phyloP scores from a whole-genome alignment of 2,329 filamentous ascomycete genomes.

The Pseudogymnoascus destructans region DNA sequence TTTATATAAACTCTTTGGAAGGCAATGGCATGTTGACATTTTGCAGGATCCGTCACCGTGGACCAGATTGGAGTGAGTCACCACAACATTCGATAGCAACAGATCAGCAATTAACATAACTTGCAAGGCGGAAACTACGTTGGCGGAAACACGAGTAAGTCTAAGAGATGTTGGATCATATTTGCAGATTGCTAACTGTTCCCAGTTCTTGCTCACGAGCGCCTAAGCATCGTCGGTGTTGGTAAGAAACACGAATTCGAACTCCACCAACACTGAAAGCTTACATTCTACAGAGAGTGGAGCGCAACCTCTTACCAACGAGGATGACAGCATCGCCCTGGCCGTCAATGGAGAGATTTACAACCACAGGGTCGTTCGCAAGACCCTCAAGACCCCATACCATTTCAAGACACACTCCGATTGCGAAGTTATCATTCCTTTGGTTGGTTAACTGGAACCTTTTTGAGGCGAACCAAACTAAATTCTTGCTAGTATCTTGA shows the following conservation, averaged over 20 bases:
- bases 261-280: background rate
- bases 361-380: slow-evolving; percentile 93
- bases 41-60: slow-evolving; percentile 77
- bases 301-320: slow-evolving; percentile 87
- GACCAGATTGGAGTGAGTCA: slow-evolving; percentile 92
- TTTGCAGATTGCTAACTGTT: slow-evolving; percentile 16
- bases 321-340: slow-evolving; percentile 74
- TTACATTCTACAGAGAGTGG: slow-evolving; percentile 58
- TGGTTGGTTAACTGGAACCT: slow-evolving; percentile 44
- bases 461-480: slow-evolving; percentile 7
- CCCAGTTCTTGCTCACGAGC: slow-evolving; percentile 87
- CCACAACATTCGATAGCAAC: slow-evolving; percentile 15
- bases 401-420: slow-evolving; percentile 98
- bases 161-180: background rate
- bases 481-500: slow-evolving; percentile 59
- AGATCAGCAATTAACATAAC: slow-evolving; percentile 16
- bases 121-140: slow-evolving; percentile 70
- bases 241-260: slow-evolving; percentile 41
- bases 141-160: slow-evolving; percentile 79
- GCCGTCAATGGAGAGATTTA: slow-evolving; percentile 99
- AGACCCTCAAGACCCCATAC: slow-evolving; percentile 69
- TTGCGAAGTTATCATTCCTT: slow-evolving; percentile 95
- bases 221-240: slow-evolving; percentile 93
- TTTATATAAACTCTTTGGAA: background rate
- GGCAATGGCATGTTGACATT: background rate